Base-by-base conservation (phyloP, 768 basidiomycete genomes). In the Auriscalpium orientale region DNA sequence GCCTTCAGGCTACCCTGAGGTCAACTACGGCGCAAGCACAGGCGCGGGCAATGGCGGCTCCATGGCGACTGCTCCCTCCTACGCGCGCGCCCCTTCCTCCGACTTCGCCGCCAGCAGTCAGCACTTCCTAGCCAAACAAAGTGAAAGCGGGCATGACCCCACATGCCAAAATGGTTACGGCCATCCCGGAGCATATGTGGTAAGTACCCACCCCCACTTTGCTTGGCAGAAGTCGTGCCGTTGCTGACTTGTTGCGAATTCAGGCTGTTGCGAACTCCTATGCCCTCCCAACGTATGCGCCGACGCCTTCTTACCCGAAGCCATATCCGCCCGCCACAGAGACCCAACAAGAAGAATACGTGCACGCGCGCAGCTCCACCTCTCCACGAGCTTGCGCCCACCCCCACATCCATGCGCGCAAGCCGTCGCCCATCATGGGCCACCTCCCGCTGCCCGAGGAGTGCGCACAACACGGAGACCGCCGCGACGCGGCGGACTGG, bases 71-170 rank as follows among this genome's bases (percentile, higher is more conserved):
- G 40, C 37, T 21, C 34, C 56, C 28, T 37, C 43, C 28, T 12
- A 5, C 20, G 33, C 33, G 28, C 28, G 28, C 28, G 28, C 28
- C 28, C 47, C 47, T 22, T 28, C 18, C 44, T 16, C 56, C 35
- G 46, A 49, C 22, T 28, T 28, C 56, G 53, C 57, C 46, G 52
- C 49, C 58, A 52, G 12, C 1, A 11, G 54, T 38, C 58, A 58
- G 48, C 40, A 18, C 40, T 13, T 18, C 40, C 40, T 18, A 3
- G 40, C 40, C 40, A 43, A 43, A 43, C 40, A 43, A 43, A 22
- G 46, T 60, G 58, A 43, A 60, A 60, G 56, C 53, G 58, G 56
- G 58, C 56, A 60, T 58, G 21, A 58, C 58, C 56, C 4, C 49
- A 15, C 35, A 8, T 18, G 20, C 12, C 57, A 33, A 28, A 52